phyloP scores from a whole-genome alignment of 805 yeast genomes.

The Candida orba region DNA sequence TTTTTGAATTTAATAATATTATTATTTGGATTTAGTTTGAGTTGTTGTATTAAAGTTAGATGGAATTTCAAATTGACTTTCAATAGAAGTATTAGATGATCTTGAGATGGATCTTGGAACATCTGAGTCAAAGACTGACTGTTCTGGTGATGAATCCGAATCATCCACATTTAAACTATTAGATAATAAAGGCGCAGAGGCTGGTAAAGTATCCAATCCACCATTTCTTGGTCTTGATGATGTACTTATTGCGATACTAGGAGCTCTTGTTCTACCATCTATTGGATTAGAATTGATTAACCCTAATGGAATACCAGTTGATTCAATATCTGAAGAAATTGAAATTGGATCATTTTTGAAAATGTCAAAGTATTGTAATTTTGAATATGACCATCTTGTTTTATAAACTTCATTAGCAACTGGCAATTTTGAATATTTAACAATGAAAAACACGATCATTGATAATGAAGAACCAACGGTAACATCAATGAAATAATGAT shows the following conservation, averaged over 20 bases:
- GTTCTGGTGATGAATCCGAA: slow-evolving; percentile 11
- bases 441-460: slow-evolving; percentile 57
- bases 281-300: not conserved
- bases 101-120: slow-evolving; percentile 24
- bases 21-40: slow-evolving; percentile 2
- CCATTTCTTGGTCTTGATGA: slow-evolving; percentile 4
- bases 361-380: slow-evolving; percentile 4
- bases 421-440: slow-evolving; percentile 67
- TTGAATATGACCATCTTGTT: slow-evolving; percentile 62
- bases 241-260: not conserved
- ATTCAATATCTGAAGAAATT: slow-evolving; percentile 2
- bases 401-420: slow-evolving; percentile 40
- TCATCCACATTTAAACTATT: slow-evolving; percentile 4
- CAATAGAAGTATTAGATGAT: slow-evolving; percentile 30
- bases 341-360: slow-evolving; percentile 7
- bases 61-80: slow-evolving; percentile 8
- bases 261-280: slow-evolving; percentile 4
- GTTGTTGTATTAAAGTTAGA: not conserved
- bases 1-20: not conserved
- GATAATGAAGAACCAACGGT: slow-evolving; percentile 91
- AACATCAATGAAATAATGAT: slow-evolving; percentile 90
- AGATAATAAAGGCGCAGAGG: not conserved
- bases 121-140: slow-evolving; percentile 23
- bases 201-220: not conserved
- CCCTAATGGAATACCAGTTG: not conserved